phyloP scores from a whole-genome alignment of 2,329 filamentous ascomycete species.

The Colletotrichum viniferum region DNA sequence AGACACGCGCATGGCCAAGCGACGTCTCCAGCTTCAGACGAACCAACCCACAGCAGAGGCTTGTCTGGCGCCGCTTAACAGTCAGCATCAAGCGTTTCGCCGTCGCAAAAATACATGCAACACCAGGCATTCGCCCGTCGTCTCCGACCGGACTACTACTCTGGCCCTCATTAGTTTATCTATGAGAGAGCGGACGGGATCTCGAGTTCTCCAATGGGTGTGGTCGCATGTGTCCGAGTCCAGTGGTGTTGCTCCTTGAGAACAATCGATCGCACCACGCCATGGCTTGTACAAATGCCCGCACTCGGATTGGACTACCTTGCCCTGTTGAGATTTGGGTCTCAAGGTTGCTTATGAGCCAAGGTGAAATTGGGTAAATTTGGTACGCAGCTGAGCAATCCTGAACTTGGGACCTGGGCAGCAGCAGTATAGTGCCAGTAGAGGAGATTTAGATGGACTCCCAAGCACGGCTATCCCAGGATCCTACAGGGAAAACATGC shows the following conservation, averaged over 20 bases:
- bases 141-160: conserved; percentile 21
- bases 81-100: not conserved
- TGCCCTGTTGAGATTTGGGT: not conserved
- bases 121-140: conserved; percentile 16
- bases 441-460: not conserved
- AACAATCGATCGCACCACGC: not conserved
- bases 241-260: not conserved
- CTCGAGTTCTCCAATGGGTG: conserved; percentile 19
- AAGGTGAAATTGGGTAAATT: not conserved
- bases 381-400: not conserved
- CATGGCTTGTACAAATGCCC: not conserved
- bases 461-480: not conserved
- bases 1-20: not conserved
- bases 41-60: not conserved
- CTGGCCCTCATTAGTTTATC: conserved; percentile 19
- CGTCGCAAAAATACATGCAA: conserved; percentile 8
- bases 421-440: not conserved
- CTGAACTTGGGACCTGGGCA: not conserved
- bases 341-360: not conserved
- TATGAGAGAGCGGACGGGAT: conserved; percentile 22
- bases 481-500: not conserved
- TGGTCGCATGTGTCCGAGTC: conserved; percentile 5
- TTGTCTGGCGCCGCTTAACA: not conserved
- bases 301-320: not conserved
- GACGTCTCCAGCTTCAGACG: not conserved